Percentiles rank a stretch among this genome's conserved stretches.
phyloP scores from a whole-genome alignment of 108 stramenopile genomes.

The Pseudonitzschia multistriata region DNA sequence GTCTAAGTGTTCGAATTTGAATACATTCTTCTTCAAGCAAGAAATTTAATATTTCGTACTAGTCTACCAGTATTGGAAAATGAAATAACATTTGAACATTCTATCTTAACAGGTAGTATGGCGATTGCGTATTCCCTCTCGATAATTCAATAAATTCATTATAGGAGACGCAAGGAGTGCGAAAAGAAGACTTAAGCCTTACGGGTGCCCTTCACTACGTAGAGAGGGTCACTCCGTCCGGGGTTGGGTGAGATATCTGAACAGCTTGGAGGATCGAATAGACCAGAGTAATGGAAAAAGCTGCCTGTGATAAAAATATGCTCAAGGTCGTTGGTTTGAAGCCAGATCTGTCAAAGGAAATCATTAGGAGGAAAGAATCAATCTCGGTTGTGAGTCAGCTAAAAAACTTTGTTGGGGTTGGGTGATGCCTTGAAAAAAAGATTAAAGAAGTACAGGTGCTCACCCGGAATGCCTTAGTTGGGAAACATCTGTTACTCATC shows the following conservation, averaged over 20 bases:
- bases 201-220: conserved; percentile 80
- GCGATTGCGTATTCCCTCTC: too few species aligned
- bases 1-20: too few species aligned
- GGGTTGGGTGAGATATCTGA: conserved; percentile 92
- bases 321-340: conserved; percentile 82
- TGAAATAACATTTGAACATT: too few species aligned
- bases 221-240: conserved; percentile 88
- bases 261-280: conserved; percentile 78
- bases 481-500: conserved; percentile 89
- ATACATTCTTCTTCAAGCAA: too few species aligned
- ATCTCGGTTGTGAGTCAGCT: not conserved
- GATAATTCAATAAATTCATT: not conserved
- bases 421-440: not conserved
- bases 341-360: conserved; percentile 34
- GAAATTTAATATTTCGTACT: too few species aligned
- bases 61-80: too few species aligned
- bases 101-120: too few species aligned
- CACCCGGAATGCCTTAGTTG: conserved; percentile 44
- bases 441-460: not conserved
- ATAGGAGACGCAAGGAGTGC: not conserved
- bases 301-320: conserved; percentile 92
- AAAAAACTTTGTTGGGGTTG: not conserved
- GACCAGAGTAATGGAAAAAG: conserved; percentile 91
- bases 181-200: conserved; percentile 32
- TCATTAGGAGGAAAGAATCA: conserved; percentile 2